Base-by-base conservation (phyloP, 805 yeast species). In the Yarrowia bubula region DNA sequence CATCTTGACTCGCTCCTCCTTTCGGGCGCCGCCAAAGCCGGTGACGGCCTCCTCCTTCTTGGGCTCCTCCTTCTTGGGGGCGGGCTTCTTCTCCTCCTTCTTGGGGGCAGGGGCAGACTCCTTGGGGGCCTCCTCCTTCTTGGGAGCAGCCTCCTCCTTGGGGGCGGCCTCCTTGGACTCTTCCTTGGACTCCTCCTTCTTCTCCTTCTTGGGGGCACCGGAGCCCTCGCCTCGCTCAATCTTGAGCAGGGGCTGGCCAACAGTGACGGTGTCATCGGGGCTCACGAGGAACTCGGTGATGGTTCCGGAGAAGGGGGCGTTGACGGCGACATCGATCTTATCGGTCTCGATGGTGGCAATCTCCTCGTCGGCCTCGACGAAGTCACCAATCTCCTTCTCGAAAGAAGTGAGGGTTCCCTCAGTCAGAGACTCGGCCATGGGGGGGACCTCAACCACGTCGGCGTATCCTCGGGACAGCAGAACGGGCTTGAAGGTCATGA, bases 311-410 rank as follows among this genome's bases (percentile, higher is more conserved):
- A 90, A 83, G 68, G 99, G 98, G 7, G 99, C 87, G 76, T 92
- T 93, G 67, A 95, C 98, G 76, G 93, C 96, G 62, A 95, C 96
- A 74, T 95, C 99, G 73, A 95, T 92, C 82, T 95, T 95, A 78
- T 95, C 99, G 58, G 99, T 95, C 81, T 95, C 99, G 72, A 95
- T 93, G 69, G 98, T 92, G 66, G 98, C 98, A 71, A 95, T 82
- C 69, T 89, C 86, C 79, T 93, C 98, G 77, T 93, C 98, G 70
- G 80, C 85, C 66, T 83, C 84, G 65, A 93, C 93, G 72, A 79
- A 92, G 67, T 93, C 98, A 70, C 99, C 99, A 68, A 92, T 91
- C 68, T 84, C 66, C 74, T 79, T 79, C 61, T 75, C 74, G 74
- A 78, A 78, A 66, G 83, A 84, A 68, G 90, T 81, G 70, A 95